Percentiles rank a stretch among this genome's conserved stretches.
phyloP scores from a whole-genome alignment of 306 rosid species.

The Trifolium dubium region DNA sequence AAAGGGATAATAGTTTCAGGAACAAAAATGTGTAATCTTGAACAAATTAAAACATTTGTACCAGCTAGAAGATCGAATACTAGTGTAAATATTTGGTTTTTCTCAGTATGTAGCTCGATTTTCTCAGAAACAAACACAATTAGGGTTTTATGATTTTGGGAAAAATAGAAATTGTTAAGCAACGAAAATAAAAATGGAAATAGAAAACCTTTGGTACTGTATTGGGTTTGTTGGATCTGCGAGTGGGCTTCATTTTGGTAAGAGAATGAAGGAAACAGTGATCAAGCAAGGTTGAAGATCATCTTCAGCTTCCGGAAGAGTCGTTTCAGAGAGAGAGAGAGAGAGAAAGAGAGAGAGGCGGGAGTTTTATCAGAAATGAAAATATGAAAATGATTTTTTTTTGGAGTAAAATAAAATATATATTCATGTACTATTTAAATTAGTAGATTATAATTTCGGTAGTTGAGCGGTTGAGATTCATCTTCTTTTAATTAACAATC shows the following conservation, averaged over 20 bases:
- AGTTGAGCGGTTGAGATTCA: too few species aligned
- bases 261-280: slow-evolving; percentile 18
- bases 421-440: too few species aligned
- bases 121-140: not conserved
- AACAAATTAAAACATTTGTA: not conserved
- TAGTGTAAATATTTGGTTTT: too few species aligned
- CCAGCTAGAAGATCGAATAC: too few species aligned
- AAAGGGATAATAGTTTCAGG: not conserved
- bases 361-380: slow-evolving; percentile 38
- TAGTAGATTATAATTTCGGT: too few species aligned
- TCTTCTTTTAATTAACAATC: too few species aligned
- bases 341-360: slow-evolving; percentile 33
- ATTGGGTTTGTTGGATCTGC: slow-evolving; percentile 54
- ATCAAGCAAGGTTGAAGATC: not conserved
- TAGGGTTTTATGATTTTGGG: slow-evolving; percentile 25
- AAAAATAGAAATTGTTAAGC: slow-evolving; percentile 6
- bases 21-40: slow-evolving; percentile 7
- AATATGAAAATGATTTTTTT: not conserved
- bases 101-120: too few species aligned
- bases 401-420: too few species aligned
- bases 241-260: slow-evolving; percentile 52
- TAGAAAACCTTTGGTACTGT: slow-evolving; percentile 49
- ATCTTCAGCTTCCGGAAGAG: slow-evolving; percentile 16
- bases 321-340: slow-evolving; percentile 18
- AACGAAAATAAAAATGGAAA: not conserved